Percentiles rank a stretch among this genome's conserved stretches.
Evolutionary conservation across 305 asterid genomes (phyloP).

Genomic region (Nicotiana rustica): DNA sequence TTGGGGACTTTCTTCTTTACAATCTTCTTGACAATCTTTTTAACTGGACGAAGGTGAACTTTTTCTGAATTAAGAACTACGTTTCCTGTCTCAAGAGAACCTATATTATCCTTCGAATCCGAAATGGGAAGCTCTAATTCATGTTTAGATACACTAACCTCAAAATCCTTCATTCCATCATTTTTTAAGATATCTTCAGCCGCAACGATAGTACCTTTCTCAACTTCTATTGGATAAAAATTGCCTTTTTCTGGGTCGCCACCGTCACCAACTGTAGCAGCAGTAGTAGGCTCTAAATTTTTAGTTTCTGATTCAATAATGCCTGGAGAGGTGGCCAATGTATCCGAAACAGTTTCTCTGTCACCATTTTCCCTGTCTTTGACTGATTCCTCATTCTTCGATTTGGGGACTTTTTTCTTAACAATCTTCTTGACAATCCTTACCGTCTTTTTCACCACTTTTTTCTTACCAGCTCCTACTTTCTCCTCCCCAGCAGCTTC

Average conservation of each 20-base stretch:
- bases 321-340: slow-evolving; percentile 10
- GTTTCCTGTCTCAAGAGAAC: slow-evolving; percentile 34
- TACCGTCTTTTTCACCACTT: slow-evolving; percentile 58
- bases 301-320: slow-evolving; percentile 22
- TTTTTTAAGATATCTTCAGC: slow-evolving; percentile 36
- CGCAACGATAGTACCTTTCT: slow-evolving; percentile 30
- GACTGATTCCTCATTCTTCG: slow-evolving; percentile 42
- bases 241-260: slow-evolving; percentile 22
- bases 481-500: slow-evolving; percentile 39
- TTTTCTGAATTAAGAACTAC: slow-evolving; percentile 36
- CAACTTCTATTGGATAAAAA: slow-evolving; percentile 43
- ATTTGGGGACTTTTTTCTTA: slow-evolving; percentile 68
- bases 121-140: slow-evolving; percentile 32
- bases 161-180: slow-evolving; percentile 31
- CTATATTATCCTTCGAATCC: slow-evolving; percentile 36
- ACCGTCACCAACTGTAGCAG: slow-evolving; percentile 13
- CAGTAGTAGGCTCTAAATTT: background rate
- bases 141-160: slow-evolving; percentile 16
- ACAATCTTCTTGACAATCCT: slow-evolving; percentile 67
- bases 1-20: slow-evolving; percentile 71
- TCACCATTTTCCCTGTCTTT: background rate
- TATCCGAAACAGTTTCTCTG: background rate
- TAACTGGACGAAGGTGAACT: slow-evolving; percentile 32
- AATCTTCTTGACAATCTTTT: slow-evolving; percentile 64
- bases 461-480: slow-evolving; percentile 54